Base-by-base conservation (phyloP, 306 rosid genomes). In the Prunus salicina region DNA sequence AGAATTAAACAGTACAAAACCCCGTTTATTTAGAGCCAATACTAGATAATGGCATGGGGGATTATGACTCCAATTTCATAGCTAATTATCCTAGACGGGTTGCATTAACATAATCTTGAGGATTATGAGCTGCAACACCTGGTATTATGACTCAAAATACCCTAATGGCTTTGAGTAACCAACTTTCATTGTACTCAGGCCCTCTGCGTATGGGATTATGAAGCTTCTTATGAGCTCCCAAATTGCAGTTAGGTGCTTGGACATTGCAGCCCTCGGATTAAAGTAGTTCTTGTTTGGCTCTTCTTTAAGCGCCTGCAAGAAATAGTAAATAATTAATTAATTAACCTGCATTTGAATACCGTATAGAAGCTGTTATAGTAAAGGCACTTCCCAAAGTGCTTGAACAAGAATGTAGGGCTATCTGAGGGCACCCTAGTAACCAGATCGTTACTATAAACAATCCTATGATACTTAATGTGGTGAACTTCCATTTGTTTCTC, bases 381-480 rank as follows among this genome's bases (percentile, higher is more conserved):
- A 46, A 86, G 78, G 79, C 96, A 93, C 0, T 76, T 71, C 38
- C 91, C 96, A 18, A 90, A 88, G 74, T 90, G 93, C 80, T 88
- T 83, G 88, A 83, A 87, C 76, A 82, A 43, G n/a, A 86, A 77
- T 49, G 72, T 75, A 61, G 66, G 76, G 34, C 6, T 84, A 6
- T 90, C 89, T 8, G 75, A 82, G 3, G 96, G 96, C 77, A 90
- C 77, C 72, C 96, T 79, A 2, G 96, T 86, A 70, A 90, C 84
- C 5, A 88, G 66, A 24, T 90, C 93, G 38, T 88, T 71, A 78
- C 91, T 51, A 67, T 86, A 90, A 60, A 90, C 93, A 72, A 88
- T 79, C 79, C 96, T 85, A 25, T 80, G 72, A 79, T 88, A 88
- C 25, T 6, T 72, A 0, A 88, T 76, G 0, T 64, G 15, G 76